phyloP scores from a whole-genome alignment of 306 rosid genomes.

The Lagenaria siceraria region DNA sequence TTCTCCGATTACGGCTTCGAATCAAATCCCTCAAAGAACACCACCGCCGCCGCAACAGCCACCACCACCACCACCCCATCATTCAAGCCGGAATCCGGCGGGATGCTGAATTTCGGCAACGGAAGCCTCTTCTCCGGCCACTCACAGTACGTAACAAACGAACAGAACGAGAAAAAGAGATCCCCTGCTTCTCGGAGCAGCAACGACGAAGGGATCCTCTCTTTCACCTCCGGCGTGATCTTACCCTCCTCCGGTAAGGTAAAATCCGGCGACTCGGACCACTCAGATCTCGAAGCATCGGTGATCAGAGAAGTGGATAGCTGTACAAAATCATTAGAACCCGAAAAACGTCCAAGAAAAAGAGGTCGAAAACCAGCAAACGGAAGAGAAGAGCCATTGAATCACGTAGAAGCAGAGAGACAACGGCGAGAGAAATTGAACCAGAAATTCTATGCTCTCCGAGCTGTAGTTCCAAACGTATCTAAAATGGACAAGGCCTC shows the following conservation, averaged over 20 bases:
- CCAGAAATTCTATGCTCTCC: conserved; percentile 82
- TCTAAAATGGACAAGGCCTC: conserved; percentile 98
- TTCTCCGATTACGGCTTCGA: conserved; percentile 46
- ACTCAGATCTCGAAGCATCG: conserved; percentile 84
- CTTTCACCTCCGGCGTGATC: conserved; percentile 72
- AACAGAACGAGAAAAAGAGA: conserved; percentile 35
- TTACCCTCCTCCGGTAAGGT: background rate
- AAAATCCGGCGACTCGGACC: conserved; percentile 60
- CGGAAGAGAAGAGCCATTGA: conserved; percentile 88
- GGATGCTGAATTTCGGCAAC: conserved; percentile 66
- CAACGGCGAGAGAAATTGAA: conserved; percentile 87
- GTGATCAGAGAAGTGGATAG: conserved; percentile 55
- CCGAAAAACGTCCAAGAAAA: conserved; percentile 73
- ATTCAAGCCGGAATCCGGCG: conserved; percentile 73
- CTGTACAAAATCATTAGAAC: conserved; percentile 43
- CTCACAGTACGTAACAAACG: conserved; percentile 31
- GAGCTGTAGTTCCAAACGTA: conserved; percentile 88
- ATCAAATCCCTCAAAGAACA: conserved; percentile 16
- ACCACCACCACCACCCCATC: conserved; percentile 4
- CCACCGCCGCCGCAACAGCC: background rate
- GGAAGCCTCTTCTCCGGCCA: conserved; percentile 39
- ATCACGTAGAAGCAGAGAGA: conserved; percentile 91
- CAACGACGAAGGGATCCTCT: conserved; percentile 74
- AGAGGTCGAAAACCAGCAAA: conserved; percentile 87
- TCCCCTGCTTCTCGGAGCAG: conserved; percentile 59